phyloP scores from a whole-genome alignment of 148 eudicot species.

The Vaccinium corymbosum region DNA sequence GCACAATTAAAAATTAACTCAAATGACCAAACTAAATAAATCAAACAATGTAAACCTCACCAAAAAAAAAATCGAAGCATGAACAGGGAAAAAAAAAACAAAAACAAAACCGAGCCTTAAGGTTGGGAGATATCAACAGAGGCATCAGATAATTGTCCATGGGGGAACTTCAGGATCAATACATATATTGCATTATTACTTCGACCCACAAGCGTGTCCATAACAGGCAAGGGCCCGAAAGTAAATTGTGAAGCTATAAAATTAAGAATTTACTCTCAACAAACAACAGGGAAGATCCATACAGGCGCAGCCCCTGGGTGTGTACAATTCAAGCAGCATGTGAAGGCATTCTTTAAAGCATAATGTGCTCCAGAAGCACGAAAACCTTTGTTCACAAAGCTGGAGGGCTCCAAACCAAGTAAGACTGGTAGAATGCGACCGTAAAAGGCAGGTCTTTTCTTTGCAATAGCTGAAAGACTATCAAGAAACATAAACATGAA shows the following conservation, averaged over 20 bases:
- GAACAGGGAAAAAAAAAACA: neutral
- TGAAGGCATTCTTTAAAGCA: conserved; percentile 83
- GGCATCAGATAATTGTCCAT: neutral
- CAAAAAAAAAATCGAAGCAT: neutral
- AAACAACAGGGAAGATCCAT: conserved; percentile 16
- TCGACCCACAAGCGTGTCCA: neutral
- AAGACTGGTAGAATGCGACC: conserved; percentile 94
- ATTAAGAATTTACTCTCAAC: neutral
- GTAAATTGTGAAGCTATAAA: neutral
- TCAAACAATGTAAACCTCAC: neutral
- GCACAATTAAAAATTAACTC: neutral
- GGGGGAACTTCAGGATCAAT: neutral
- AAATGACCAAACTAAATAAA: neutral
- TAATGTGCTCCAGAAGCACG: conserved; percentile 66
- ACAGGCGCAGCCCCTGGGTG: conserved; percentile 98
- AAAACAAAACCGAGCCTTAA: neutral
- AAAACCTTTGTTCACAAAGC: conserved; percentile 52
- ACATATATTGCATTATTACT: conserved; percentile 1
- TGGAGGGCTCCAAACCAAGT: conserved; percentile 79
- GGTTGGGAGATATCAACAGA: neutral
- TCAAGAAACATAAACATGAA: conserved; percentile 20
- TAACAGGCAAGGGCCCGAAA: neutral
- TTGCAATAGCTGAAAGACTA: conserved; percentile 85
- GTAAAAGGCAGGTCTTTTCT: conserved; percentile 86
- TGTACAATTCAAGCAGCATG: conserved; percentile 76